A percentile compares a stretch with the other conserved stretches of the same genome.
These are phyloP conservation scores for Penicillium palitans DNA, from an alignment of 2,329 filamentous ascomycete genomes.

Conservation along the genomic window DNA sequence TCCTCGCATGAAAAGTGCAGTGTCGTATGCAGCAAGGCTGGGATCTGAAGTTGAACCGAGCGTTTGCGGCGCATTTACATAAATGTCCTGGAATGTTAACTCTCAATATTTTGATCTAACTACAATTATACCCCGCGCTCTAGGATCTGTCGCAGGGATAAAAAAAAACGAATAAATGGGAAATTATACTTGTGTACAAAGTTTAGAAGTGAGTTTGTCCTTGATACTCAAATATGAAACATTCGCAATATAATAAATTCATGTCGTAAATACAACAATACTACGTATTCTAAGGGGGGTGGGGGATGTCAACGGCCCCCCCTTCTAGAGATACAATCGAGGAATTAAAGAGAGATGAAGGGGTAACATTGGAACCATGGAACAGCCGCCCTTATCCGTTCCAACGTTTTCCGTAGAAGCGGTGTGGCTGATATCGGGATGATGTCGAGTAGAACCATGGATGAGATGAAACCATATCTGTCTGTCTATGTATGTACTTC, in stretches of 20 bases:
- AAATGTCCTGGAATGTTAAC: conserved; percentile 12
- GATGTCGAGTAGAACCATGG: conserved; percentile 9
- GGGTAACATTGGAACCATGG: conserved; percentile 23
- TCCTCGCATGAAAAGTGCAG: conserved; percentile 24
- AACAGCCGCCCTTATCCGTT: conserved; percentile 1
- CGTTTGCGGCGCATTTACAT: conserved; percentile 10
- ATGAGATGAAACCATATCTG: conserved; percentile 8
- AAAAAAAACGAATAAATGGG: not conserved
- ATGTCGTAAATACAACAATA: too few relatives aligned
- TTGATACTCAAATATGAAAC: not conserved
- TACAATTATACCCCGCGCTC: conserved; percentile 9
- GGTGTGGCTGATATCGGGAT: conserved; percentile 28
- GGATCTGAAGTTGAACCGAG: conserved; percentile 23
- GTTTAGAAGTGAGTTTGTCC: not conserved
- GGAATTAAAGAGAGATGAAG: conserved; percentile 14
- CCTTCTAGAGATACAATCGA: not conserved
- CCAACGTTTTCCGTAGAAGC: conserved; percentile 10
- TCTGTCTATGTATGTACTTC: too few relatives aligned
- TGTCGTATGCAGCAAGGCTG: conserved; percentile 15
- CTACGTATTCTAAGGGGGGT: not conserved
- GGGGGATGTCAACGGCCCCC: not conserved
- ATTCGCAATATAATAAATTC: not conserved
- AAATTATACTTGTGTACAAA: not conserved
- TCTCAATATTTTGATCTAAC: not conserved
- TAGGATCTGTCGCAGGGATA: conserved; percentile 14